Evolutionary conservation across 1,284 basidiomycete species (phyloP).

Genomic region (Schizopora paradoxa): DNA sequence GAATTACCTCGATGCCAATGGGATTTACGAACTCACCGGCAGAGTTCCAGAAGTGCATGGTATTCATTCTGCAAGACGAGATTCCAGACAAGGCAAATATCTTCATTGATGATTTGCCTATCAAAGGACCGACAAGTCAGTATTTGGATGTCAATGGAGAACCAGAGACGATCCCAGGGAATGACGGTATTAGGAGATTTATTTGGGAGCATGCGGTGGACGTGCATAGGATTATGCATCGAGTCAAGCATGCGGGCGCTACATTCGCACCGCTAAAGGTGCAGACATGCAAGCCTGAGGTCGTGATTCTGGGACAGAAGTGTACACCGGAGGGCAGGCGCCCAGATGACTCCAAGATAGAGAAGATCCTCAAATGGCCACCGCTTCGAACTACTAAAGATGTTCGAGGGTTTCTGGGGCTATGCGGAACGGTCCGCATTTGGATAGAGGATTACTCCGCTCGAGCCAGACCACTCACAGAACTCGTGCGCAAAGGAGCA

Average conservation of each 20-base stretch:
- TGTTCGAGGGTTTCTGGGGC: slow-evolving; percentile 2
- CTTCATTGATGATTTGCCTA: slow-evolving; percentile 22
- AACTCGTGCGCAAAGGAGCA: slow-evolving; percentile 28
- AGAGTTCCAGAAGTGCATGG: slow-evolving; percentile 33
- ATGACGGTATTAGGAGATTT: slow-evolving; percentile 31
- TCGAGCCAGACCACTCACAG: slow-evolving; percentile 23
- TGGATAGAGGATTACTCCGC: slow-evolving; percentile 5
- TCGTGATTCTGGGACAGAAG: slow-evolving; percentile 22
- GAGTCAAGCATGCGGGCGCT: slow-evolving; percentile 19
- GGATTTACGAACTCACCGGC: slow-evolving; percentile 34
- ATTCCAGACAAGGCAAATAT: slow-evolving; percentile 24
- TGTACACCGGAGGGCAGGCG: slow-evolving; percentile 20
- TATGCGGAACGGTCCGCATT: slow-evolving; percentile 1
- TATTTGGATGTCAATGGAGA: slow-evolving; percentile 23
- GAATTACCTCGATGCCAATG: slow-evolving; percentile 30
- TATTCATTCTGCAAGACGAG: slow-evolving; percentile 27
- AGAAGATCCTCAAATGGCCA: slow-evolving; percentile 1
- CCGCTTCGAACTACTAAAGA: background rate
- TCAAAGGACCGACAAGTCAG: slow-evolving; percentile 12
- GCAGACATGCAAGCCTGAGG: slow-evolving; percentile 15
- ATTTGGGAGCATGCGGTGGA: slow-evolving; percentile 32
- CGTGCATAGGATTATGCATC: slow-evolving; percentile 28
- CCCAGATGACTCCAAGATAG: slow-evolving; percentile 4
- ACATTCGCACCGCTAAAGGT: slow-evolving; percentile 23
- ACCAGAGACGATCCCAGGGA: slow-evolving; percentile 27